Evolutionary conservation across 208 protist species (phyloP).

Genomic region (Herpetomonas samuelpessoai): DNA sequence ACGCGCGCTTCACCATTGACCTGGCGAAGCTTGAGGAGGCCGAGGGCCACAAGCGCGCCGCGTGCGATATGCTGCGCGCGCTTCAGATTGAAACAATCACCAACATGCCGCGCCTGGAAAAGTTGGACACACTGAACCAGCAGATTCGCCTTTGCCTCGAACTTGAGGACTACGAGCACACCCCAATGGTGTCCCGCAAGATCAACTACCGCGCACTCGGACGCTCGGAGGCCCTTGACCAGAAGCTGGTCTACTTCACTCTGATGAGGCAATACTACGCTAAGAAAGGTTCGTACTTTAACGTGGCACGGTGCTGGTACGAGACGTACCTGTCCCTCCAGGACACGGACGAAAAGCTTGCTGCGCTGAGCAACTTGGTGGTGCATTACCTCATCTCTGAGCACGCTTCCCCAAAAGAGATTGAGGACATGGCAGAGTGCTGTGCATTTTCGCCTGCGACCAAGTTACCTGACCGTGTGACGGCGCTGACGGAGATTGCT

Average conservation of each 20-base stretch:
- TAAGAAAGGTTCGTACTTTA: constrained; percentile 86
- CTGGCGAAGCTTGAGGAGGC: constrained; percentile 90
- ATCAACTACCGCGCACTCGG: constrained; percentile 86
- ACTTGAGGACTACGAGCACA: constrained; percentile 93
- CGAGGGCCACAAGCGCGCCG: constrained; percentile 87
- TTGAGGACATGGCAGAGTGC: constrained; percentile 80
- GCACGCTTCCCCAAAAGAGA: constrained; percentile 72
- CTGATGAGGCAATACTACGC: constrained; percentile 90
- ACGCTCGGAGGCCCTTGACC: constrained; percentile 56
- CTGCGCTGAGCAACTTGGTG: constrained; percentile 72
- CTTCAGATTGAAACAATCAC: constrained; percentile 97
- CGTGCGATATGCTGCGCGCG: constrained; percentile 92
- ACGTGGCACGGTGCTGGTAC: constrained; percentile 92
- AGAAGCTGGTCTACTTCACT: constrained; percentile 84
- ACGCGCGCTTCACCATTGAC: constrained; percentile 92
- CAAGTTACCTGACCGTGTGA: constrained; percentile 46
- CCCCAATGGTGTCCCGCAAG: constrained; percentile 93
- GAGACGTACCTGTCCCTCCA: constrained; percentile 91
- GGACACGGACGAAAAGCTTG: constrained; percentile 64
- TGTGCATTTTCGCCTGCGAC: constrained; percentile 69
- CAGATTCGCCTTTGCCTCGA: constrained; percentile 95
- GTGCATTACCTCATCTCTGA: constrained; percentile 83
- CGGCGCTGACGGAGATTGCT: constrained; percentile 45
- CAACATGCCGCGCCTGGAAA: constrained; percentile 96
- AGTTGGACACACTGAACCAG: constrained; percentile 94